These are phyloP conservation scores for Sugiyamaella neomexicana DNA, from an alignment of 1,139 yeast species.

Conservation along the genomic window DNA sequence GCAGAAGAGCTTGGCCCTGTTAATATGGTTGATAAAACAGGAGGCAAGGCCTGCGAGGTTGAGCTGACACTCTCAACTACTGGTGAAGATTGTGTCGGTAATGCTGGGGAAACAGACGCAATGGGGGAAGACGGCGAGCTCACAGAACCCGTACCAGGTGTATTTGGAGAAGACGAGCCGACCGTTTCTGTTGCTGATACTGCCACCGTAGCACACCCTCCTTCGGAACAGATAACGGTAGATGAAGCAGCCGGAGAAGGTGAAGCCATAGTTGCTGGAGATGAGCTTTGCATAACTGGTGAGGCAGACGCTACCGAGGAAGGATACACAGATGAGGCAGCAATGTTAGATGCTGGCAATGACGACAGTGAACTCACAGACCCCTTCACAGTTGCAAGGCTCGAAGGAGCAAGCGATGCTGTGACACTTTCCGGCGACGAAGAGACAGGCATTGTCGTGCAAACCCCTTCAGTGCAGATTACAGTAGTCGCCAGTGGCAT, in stretches of 20 bases:
- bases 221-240: background rate
- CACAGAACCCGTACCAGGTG: too few relatives aligned
- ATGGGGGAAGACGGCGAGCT: background rate
- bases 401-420: background rate
- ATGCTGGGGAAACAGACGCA: background rate
- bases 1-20: too few relatives aligned
- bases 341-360: too few relatives aligned
- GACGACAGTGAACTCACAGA: too few relatives aligned
- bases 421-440: background rate
- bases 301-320: background rate
- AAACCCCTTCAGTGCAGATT: conserved; percentile 6
- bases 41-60: background rate
- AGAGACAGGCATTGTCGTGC: conserved; percentile 14
- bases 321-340: too few relatives aligned
- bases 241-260: background rate
- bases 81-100: too few relatives aligned
- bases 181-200: background rate
- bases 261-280: background rate
- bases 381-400: too few relatives aligned
- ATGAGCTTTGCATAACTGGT: background rate
- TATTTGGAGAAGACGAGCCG: too few relatives aligned
- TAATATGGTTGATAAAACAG: background rate
- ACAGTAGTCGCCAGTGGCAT: conserved; percentile 5
- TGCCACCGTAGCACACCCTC: conserved; percentile 12
- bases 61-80: too few relatives aligned